Conservation (phyloP, 768 basidiomycete species). For the Cyclocybe aegerita region DNA sequence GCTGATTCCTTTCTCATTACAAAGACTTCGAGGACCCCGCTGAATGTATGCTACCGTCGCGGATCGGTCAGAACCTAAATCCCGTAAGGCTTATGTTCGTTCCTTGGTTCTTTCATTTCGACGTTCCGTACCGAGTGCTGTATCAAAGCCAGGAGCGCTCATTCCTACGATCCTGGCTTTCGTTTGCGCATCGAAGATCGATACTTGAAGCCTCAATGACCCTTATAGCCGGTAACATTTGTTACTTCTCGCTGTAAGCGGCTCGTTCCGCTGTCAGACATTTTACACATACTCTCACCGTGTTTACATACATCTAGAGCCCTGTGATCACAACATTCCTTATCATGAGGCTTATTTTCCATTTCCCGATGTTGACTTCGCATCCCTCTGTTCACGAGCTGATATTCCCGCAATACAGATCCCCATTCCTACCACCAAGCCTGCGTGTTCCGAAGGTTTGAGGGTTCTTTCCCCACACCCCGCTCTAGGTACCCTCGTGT, state of each 20-base stretch:
- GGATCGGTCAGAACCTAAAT: not conserved
- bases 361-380: not conserved
- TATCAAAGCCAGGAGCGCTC: not conserved
- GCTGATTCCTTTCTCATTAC: constrained; percentile 24
- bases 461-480: too few species aligned
- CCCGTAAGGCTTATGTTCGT: not conserved
- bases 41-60: not conserved
- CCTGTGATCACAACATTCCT: not conserved
- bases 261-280: constrained; percentile 76
- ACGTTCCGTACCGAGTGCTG: constrained; percentile 1
- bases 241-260: constrained; percentile 29
- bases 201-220: constrained; percentile 59
- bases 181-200: constrained; percentile 39
- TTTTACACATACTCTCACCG: constrained; percentile 6
- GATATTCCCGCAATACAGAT: not conserved
- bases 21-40: constrained; percentile 10
- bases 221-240: constrained; percentile 27
- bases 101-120: constrained; percentile 7
- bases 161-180: constrained; percentile 36
- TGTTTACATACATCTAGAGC: not conserved
- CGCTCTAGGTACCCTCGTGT: too few species aligned
- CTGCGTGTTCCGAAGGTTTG: too few species aligned
- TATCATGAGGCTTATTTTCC: not conserved
- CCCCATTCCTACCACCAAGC: not conserved
- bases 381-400: not conserved